phyloP scores from a whole-genome alignment of 192 early-diverging fungal species.

The Mortierella alpina region DNA sequence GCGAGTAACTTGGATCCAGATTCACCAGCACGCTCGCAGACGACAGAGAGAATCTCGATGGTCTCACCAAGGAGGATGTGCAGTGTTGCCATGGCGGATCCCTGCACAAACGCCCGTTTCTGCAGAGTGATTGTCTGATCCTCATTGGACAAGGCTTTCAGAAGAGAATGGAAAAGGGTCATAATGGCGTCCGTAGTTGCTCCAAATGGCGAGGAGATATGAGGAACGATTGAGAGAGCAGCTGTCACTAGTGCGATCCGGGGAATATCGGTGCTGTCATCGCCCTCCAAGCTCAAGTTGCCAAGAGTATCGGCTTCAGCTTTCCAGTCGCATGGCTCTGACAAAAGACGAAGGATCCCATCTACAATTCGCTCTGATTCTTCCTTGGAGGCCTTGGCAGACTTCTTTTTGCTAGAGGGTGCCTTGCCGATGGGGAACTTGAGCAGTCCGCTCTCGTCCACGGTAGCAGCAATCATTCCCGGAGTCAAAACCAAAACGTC shows the following conservation, averaged over 20 bases:
- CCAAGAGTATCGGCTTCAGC: conserved; percentile 57
- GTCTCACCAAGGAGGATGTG: conserved; percentile 62
- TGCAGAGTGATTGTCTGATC: conserved; percentile 41
- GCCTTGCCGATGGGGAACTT: conserved; percentile 54
- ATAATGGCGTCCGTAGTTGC: conserved; percentile 32
- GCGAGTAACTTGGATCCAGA: conserved; percentile 27
- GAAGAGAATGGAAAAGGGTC: conserved; percentile 36
- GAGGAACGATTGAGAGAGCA: conserved; percentile 57
- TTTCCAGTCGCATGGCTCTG: conserved; percentile 59
- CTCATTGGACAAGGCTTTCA: conserved; percentile 47
- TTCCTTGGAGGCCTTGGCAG: conserved; percentile 17
- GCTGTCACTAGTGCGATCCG: conserved; percentile 54
- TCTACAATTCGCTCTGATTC: conserved; percentile 41
- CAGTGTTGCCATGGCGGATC: conserved; percentile 55
- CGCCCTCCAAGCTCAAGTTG: conserved; percentile 32
- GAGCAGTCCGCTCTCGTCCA: conserved; percentile 60
- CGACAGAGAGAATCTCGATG: conserved; percentile 56
- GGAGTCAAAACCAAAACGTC: conserved; percentile 47
- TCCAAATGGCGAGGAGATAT: conserved; percentile 48
- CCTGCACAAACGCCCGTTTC: conserved; percentile 54
- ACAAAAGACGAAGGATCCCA: conserved; percentile 53
- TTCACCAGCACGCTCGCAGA: conserved; percentile 23
- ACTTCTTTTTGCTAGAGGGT: conserved; percentile 19
- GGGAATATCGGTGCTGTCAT: conserved; percentile 25
- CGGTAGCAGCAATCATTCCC: conserved; percentile 58